Percentiles rank a stretch among this genome's conserved stretches.
phyloP scores from a whole-genome alignment of 2,329 filamentous ascomycete genomes.

The Intubia oerlemansii region DNA sequence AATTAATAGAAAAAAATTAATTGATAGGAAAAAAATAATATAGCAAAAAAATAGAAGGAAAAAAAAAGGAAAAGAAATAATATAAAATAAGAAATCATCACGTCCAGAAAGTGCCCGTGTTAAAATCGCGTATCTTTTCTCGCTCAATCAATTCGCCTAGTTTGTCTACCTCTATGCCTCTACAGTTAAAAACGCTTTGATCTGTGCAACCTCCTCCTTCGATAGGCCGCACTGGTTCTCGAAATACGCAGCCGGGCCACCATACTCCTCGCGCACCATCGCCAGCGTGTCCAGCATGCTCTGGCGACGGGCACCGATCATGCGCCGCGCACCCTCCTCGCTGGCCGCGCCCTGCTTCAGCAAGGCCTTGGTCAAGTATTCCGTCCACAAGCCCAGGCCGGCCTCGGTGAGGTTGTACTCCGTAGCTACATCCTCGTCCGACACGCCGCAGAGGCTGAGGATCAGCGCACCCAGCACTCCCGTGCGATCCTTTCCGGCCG shows the following conservation, averaged over 20 bases:
- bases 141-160: no score
- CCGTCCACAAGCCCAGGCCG: slow-evolving; percentile 32
- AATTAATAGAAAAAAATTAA: not conserved
- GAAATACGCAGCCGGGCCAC: slow-evolving; percentile 43
- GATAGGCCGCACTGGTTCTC: slow-evolving; percentile 33
- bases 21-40: no score
- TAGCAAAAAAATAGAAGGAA: not conserved
- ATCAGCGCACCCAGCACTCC: slow-evolving; percentile 48
- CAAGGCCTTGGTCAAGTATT: slow-evolving; percentile 26
- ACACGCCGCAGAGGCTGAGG: slow-evolving; percentile 39
- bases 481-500: slow-evolving; percentile 58
- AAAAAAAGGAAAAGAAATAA: not conserved
- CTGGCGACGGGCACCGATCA: slow-evolving; percentile 24
- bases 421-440: slow-evolving; percentile 33
- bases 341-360: slow-evolving; percentile 26
- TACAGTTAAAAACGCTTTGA: slow-evolving; percentile 1
- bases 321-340: slow-evolving; percentile 19
- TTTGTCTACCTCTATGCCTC: no score
- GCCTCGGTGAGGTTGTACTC: slow-evolving; percentile 49
- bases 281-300: slow-evolving; percentile 26
- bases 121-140: no score
- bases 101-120: no score
- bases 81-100: not conserved
- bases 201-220: slow-evolving; percentile 14
- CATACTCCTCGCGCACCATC: slow-evolving; percentile 37